Evolutionary conservation across 192 early-diverging fungal species (phyloP).

Genomic region (Dissophora ornata): DNA sequence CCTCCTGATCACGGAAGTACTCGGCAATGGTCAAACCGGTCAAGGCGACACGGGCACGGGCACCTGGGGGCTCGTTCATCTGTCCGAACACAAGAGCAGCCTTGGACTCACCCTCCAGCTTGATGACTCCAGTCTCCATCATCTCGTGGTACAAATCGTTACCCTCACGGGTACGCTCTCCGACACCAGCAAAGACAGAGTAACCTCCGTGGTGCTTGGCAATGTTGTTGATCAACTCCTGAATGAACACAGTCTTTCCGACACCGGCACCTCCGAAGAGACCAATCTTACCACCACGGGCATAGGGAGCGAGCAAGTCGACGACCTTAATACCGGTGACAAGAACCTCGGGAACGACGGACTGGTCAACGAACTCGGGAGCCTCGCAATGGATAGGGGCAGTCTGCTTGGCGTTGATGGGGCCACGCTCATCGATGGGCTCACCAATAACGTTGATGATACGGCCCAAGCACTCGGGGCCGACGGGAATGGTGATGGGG

Average conservation of each 20-base stretch:
- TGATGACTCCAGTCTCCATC: conserved; percentile 95
- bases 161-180: conserved; percentile 99
- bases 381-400: conserved; percentile 92
- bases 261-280: conserved; percentile 99
- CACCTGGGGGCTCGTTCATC: conserved; percentile 99
- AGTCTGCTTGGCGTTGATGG: conserved; percentile 89
- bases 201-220: conserved; percentile 99
- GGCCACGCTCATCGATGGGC: conserved; percentile 97
- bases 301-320: conserved; percentile 97
- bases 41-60: conserved; percentile 97
- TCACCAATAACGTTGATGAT: conserved; percentile 99
- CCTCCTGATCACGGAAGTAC: conserved; percentile 99
- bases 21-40: conserved; percentile 98
- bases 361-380: conserved; percentile 96
- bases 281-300: conserved; percentile 98
- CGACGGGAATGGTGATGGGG: conserved; percentile 93
- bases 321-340: conserved; percentile 99
- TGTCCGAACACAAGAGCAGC: conserved; percentile 97
- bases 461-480: conserved; percentile 94
- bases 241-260: conserved; percentile 99
- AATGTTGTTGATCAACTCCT: conserved; percentile 99
- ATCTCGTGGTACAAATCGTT: conserved; percentile 99
- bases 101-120: conserved; percentile 95
- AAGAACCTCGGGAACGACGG: conserved; percentile 92
- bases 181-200: conserved; percentile 98